phyloP scores from a whole-genome alignment of 2,329 filamentous ascomycete genomes.

The Leptographium galeiforme region DNA sequence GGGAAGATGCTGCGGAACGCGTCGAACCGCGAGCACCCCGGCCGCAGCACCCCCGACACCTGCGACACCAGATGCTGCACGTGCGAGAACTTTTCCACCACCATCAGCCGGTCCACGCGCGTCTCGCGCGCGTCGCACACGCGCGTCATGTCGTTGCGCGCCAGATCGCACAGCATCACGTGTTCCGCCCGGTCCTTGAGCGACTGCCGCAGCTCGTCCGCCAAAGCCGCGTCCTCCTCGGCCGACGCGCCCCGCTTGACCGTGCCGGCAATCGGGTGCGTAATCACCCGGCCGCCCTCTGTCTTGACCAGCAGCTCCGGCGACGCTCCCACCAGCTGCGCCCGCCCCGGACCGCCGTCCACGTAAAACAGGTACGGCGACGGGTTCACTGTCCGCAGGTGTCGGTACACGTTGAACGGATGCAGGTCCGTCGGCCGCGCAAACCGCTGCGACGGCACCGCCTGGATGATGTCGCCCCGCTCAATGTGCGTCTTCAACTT shows the following conservation, averaged over 20 bases:
- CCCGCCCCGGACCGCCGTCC: constrained; percentile 61
- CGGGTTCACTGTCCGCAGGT: constrained; percentile 92
- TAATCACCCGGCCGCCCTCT: constrained; percentile 70
- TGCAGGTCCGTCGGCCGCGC: constrained; percentile 80
- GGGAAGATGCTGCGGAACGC: constrained; percentile 95
- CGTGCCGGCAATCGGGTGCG: constrained; percentile 92
- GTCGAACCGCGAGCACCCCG: constrained; percentile 80
- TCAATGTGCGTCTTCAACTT: constrained; percentile 81
- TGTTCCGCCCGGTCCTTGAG: constrained; percentile 90
- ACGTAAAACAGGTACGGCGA: constrained; percentile 97
- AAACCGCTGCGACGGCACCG: constrained; percentile 88
- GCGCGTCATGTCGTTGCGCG: constrained; percentile 91
- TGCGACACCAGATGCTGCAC: constrained; percentile 96
- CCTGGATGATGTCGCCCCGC: constrained; percentile 91
- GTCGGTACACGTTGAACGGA: constrained; percentile 95
- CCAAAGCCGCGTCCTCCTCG: constrained; percentile 70
- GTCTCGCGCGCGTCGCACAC: constrained; percentile 86
- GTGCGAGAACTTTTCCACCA: constrained; percentile 86
- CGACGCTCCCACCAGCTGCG: constrained; percentile 90
- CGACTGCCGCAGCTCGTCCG: constrained; percentile 61
- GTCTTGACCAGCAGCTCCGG: constrained; percentile 91
- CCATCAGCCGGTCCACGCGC: constrained; percentile 86
- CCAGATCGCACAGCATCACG: constrained; percentile 95
- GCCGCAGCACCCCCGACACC: constrained; percentile 78
- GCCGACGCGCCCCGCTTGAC: constrained; percentile 72